Evolutionary conservation across 129 eudicot genomes (phyloP).

Genomic region (Lactuca saligna): DNA sequence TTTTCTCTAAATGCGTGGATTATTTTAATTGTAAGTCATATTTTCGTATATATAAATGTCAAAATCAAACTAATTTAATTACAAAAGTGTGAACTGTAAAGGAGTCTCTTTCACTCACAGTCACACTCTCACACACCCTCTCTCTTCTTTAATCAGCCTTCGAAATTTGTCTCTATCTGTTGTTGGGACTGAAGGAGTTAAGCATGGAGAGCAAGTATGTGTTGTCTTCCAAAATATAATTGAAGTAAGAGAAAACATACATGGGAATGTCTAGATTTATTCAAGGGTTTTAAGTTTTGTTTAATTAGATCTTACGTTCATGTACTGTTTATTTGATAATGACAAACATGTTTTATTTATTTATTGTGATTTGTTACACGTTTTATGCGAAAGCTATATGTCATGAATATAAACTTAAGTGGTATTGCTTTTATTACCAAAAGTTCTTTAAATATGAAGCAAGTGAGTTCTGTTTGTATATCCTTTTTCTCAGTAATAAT

Average conservation of each 20-base stretch:
- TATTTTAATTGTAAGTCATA: no score
- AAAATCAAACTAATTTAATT: neutral
- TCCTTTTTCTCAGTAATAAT: no score
- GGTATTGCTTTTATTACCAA: neutral
- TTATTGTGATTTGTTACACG: neutral
- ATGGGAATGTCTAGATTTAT: slow-evolving; percentile 14
- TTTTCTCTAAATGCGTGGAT: no score
- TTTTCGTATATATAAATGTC: neutral
- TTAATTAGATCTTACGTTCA: neutral
- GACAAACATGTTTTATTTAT: neutral
- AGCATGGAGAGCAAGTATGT: slow-evolving; percentile 26
- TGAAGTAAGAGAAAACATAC: slow-evolving; percentile 31
- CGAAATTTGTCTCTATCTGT: slow-evolving; percentile 10
- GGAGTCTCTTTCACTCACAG: neutral
- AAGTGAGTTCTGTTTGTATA: no score
- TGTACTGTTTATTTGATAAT: neutral
- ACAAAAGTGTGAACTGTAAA: neutral
- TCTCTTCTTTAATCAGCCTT: slow-evolving; percentile 20
- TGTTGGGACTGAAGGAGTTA: slow-evolving; percentile 1
- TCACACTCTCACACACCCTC: neutral
- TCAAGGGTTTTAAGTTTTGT: neutral
- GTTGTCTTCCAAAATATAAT: slow-evolving; percentile 14
- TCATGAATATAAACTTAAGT: neutral
- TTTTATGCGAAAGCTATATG: neutral
- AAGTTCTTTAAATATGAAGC: neutral